Base-by-base conservation (phyloP, 1,139 yeast species). In the Suhomyces guaymorum region DNA sequence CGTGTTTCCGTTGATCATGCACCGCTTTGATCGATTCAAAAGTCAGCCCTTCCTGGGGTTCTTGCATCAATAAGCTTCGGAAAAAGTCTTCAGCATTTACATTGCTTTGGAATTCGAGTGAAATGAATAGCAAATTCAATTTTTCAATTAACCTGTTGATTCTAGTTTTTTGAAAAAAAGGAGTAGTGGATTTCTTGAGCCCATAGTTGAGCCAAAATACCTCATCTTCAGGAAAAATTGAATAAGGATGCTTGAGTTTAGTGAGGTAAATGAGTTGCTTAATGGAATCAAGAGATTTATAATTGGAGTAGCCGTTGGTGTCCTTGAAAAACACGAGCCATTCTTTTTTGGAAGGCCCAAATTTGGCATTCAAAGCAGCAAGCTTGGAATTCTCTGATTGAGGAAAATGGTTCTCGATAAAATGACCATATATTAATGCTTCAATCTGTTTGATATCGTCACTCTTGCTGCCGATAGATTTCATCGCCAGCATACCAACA, bases 131-230 rank as follows among this genome's bases (percentile, higher is more conserved):
- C 7, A 66, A 47, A 40, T 79, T 80, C 32, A 81, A 50, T 24
- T 62, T 61, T 24, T 70, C 71, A 29, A 78, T 63, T 20, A 77
- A 54, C 25, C 76, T 65, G 41, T 80, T 78, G 17, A 74, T 57
- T 16, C 70, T 55, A 40, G 45, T 63, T 47, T 59, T 71, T 41
- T 55, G 59, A 44, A 57, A 66, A 39, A 48, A 49, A 7, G 60
- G 73, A 18, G 58, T 58, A 10, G 69, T 53, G 15, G 57, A 52
- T 13, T 46, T 51, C 3, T 52, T 52, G 2, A 42, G 42, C 18
- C 48, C 62, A 43, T 47, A 73, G 54, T 57, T 75, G 30, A 51
- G 52, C 72, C 66, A 74, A 35, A 73, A 44, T 2, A 48, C 40
- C 3, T 26, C 67, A 14, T 56, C 59, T 11, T 63, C 55, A 0